phyloP scores from a whole-genome alignment of 2,329 filamentous ascomycete species.

The Trichoderma guizhouense region DNA sequence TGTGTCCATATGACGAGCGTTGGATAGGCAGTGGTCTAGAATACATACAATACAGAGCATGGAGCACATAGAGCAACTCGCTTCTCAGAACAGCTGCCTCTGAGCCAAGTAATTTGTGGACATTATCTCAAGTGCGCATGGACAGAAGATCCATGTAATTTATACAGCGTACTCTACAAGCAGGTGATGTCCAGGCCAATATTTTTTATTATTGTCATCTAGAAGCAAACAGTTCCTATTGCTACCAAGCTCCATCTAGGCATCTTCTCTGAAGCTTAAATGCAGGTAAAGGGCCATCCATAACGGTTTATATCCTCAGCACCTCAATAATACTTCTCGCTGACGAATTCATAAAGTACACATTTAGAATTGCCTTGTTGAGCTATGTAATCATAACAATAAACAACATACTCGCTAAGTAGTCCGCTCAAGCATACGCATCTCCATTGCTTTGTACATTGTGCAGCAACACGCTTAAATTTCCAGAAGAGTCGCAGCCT shows the following conservation, averaged over 20 bases:
- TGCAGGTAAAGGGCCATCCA: neutral
- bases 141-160: neutral
- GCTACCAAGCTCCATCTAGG: neutral
- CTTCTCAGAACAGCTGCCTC: neutral
- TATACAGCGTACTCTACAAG: neutral
- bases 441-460: neutral
- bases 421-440: neutral
- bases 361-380: neutral
- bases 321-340: rapidly evolving
- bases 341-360: neutral
- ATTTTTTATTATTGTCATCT: neutral
- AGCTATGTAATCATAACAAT: neutral
- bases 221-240: neutral
- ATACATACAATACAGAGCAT: neutral
- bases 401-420: neutral
- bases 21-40: neutral
- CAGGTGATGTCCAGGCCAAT: neutral
- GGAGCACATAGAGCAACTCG: neutral
- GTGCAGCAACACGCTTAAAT: neutral
- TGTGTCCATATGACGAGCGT: neutral
- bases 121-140: neutral
- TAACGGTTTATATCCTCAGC: neutral
- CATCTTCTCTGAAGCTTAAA: neutral
- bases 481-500: conserved; percentile 11
- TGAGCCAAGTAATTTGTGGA: neutral